Percentiles rank a stretch among this genome's conserved stretches.
Evolutionary conservation across 164 flowering plant genomes (phyloP).

Genomic region (Dillenia suffruticosa): DNA sequence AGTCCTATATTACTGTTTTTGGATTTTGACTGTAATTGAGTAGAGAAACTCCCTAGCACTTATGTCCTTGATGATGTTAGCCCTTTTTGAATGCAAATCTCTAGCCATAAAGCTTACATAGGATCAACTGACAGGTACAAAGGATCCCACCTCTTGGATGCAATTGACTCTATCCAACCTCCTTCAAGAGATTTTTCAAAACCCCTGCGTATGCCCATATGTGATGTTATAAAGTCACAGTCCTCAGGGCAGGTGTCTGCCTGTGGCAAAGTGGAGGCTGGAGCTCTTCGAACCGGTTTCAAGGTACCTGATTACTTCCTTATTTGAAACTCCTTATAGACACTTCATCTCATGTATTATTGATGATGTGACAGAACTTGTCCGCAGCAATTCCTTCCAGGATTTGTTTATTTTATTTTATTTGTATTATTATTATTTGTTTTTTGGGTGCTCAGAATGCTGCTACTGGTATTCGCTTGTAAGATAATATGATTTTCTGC

Average conservation of each 20-base stretch:
- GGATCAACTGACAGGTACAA: constrained; percentile 58
- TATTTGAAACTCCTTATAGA: too few species aligned
- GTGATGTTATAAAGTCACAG: constrained; percentile 69
- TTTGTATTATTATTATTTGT: not conserved
- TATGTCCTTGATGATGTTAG: not conserved
- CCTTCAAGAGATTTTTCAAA: constrained; percentile 73
- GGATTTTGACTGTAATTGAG: too few species aligned
- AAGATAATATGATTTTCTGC: too few species aligned
- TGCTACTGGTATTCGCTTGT: too few species aligned
- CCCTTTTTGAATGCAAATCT: not conserved
- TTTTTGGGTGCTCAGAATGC: not conserved
- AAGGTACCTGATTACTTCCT: constrained; percentile 43
- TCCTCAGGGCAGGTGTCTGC: constrained; percentile 66
- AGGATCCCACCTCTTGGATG: constrained; percentile 75
- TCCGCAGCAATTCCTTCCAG: too few species aligned
- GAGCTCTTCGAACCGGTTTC: constrained; percentile 76
- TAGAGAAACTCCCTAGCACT: not conserved
- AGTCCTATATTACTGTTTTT: too few species aligned
- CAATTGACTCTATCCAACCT: constrained; percentile 73
- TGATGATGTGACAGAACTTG: too few species aligned
- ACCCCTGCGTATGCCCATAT: constrained; percentile 90
- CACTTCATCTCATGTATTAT: too few species aligned
- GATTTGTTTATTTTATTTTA: not conserved
- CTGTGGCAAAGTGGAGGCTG: constrained; percentile 89
- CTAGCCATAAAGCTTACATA: not conserved